Percentiles rank a stretch among this genome's conserved stretches.
Evolutionary conservation across 164 flowering plant genomes (phyloP).

Genomic region (Nelumbo lutea): DNA sequence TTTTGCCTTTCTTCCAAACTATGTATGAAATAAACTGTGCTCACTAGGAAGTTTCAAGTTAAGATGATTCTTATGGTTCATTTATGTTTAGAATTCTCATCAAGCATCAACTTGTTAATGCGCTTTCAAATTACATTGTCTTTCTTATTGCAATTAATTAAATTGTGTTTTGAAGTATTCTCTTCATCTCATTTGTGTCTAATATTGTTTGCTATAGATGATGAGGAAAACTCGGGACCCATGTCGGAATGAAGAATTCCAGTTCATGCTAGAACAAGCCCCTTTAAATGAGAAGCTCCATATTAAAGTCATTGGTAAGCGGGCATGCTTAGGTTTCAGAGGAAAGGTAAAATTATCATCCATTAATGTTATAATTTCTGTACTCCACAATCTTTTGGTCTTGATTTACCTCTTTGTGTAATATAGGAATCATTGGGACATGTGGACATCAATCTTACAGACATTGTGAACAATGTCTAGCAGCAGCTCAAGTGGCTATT

Average conservation of each 20-base stretch:
- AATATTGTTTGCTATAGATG: conserved; percentile 21
- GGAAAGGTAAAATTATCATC: conserved; percentile 27
- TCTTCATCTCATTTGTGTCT: background rate
- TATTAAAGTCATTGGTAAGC: conserved; percentile 53
- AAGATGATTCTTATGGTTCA: too few species aligned
- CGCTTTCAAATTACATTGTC: background rate
- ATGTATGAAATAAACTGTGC: too few species aligned
- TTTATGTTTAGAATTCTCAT: background rate
- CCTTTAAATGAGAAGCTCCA: conserved; percentile 49
- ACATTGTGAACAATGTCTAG: conserved; percentile 63
- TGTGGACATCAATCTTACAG: conserved; percentile 67
- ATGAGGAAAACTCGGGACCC: conserved; percentile 59
- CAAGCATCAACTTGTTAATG: background rate
- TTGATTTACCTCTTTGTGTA: background rate
- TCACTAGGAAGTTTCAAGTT: too few species aligned
- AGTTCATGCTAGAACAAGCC: conserved; percentile 65
- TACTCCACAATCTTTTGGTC: background rate
- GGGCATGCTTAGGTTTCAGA: conserved; percentile 21
- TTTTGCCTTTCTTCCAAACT: background rate
- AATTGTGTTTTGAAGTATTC: background rate
- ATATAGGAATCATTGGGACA: conserved; percentile 70
- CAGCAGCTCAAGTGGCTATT: too few species aligned
- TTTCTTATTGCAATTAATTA: background rate
- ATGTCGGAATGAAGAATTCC: conserved; percentile 70
- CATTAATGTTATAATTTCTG: background rate